Evolutionary conservation across 2,329 filamentous ascomycete species (phyloP).

Genomic region (Aspergillus sp.): DNA sequence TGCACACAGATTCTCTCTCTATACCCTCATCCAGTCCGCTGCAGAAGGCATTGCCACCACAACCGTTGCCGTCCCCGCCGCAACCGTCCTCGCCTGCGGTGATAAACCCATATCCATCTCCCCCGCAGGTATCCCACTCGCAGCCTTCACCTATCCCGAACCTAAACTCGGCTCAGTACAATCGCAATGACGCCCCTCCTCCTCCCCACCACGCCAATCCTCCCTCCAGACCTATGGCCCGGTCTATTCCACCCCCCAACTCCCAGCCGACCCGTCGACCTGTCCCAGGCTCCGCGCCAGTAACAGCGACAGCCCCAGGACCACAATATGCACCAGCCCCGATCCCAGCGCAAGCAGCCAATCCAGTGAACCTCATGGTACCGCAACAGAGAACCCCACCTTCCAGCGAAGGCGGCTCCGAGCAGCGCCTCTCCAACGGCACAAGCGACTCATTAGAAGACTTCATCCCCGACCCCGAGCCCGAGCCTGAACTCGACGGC

Average conservation of each 20-base stretch:
- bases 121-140: slow-evolving; percentile 4
- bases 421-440: slow-evolving; percentile 19
- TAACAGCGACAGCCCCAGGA: neutral
- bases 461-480: slow-evolving; percentile 42
- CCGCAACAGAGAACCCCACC: slow-evolving; percentile 20
- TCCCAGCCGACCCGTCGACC: slow-evolving; percentile 2
- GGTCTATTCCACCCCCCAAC: slow-evolving; percentile 5
- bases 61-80: slow-evolving; percentile 24
- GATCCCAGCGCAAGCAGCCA: neutral
- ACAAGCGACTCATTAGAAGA: slow-evolving; percentile 34
- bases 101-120: slow-evolving; percentile 18
- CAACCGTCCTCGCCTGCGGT: slow-evolving; percentile 14
- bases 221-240: slow-evolving; percentile 3
- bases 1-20: slow-evolving; percentile 4
- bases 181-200: slow-evolving; percentile 7
- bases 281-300: neutral
- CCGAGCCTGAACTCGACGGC: slow-evolving; percentile 26
- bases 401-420: slow-evolving; percentile 18
- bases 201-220: neutral
- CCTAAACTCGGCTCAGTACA: neutral
- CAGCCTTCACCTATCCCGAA: slow-evolving; percentile 1
- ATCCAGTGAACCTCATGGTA: slow-evolving; percentile 2
- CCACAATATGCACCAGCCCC: slow-evolving; percentile 5
- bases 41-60: slow-evolving; percentile 34
- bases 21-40: slow-evolving; percentile 25